These are phyloP conservation scores for Ceratobasidium papillatum DNA, from an alignment of 1,284 basidiomycete genomes.

Conservation along the genomic window DNA sequence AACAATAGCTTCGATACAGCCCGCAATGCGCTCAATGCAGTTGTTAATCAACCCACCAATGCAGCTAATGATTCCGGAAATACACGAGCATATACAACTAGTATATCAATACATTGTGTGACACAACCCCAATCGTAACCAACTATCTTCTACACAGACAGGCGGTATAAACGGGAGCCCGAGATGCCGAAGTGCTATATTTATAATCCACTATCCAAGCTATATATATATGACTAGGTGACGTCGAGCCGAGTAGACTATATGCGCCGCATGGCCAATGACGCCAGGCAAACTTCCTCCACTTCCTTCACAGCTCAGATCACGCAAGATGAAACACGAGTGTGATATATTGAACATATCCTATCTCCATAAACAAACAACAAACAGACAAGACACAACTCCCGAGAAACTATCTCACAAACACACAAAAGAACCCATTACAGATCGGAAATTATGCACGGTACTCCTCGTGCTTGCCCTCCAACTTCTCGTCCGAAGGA, in stretches of 20 bases:
- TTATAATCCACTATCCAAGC: too few relatives aligned
- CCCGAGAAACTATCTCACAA: background rate
- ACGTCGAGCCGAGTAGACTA: background rate
- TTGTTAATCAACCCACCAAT: slow-evolving; percentile 19
- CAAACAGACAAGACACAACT: background rate
- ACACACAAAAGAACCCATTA: background rate
- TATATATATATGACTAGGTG: background rate
- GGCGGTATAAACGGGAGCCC: too few relatives aligned
- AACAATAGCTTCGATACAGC: slow-evolving; percentile 22
- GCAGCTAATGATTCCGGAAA: slow-evolving; percentile 13
- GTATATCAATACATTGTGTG: background rate
- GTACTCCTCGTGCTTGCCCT: slow-evolving; percentile 21
- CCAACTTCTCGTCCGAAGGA: slow-evolving; percentile 32
- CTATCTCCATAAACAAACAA: slow-evolving; percentile 7
- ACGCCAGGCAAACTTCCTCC: background rate
- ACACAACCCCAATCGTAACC: background rate
- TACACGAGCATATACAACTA: slow-evolving; percentile 19
- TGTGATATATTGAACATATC: slow-evolving; percentile 7
- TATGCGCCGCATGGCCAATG: background rate
- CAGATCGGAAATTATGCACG: slow-evolving; percentile 7
- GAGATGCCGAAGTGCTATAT: too few relatives aligned
- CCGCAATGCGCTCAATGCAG: slow-evolving; percentile 15
- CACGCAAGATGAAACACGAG: background rate
- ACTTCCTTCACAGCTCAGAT: background rate
- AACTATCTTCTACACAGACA: too few relatives aligned